Percentiles rank a stretch among this genome's conserved stretches.
phyloP scores from a whole-genome alignment of 1,139 yeast species.

The Starmera stellimalicola region DNA sequence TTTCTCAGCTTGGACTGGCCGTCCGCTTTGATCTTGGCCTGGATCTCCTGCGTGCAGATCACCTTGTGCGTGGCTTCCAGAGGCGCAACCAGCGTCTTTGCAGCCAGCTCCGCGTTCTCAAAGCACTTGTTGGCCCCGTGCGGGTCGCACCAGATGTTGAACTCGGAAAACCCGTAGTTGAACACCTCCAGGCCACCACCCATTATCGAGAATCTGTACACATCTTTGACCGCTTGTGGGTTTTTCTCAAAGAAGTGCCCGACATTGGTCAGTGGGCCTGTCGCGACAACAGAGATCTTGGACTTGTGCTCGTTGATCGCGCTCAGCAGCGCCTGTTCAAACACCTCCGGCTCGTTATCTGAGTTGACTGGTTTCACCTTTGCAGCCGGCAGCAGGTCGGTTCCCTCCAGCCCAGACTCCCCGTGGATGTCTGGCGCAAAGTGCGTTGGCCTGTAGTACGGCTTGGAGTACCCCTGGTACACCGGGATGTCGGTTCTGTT shows the following conservation, averaged over 20 bases:
- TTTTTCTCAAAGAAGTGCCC: slow-evolving; percentile 40
- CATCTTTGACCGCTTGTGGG: slow-evolving; percentile 39
- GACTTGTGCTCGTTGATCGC: slow-evolving; percentile 36
- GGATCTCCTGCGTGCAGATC: slow-evolving; percentile 41
- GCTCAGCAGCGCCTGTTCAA: slow-evolving; percentile 48
- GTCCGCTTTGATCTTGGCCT: slow-evolving; percentile 26
- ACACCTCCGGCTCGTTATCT: slow-evolving; percentile 26
- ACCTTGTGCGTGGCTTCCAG: slow-evolving; percentile 67
- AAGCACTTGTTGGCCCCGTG: slow-evolving; percentile 57
- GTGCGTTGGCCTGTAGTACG: slow-evolving; percentile 40
- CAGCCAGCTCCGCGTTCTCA: slow-evolving; percentile 32
- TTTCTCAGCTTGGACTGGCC: slow-evolving; percentile 33
- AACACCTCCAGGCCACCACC: slow-evolving; percentile 55
- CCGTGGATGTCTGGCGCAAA: slow-evolving; percentile 69
- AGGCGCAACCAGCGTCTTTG: slow-evolving; percentile 50
- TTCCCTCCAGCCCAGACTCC: slow-evolving; percentile 65
- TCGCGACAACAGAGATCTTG: slow-evolving; percentile 48
- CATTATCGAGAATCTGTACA: slow-evolving; percentile 56
- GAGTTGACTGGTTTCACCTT: slow-evolving; percentile 23
- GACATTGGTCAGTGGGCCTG: slow-evolving; percentile 69
- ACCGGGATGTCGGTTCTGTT: slow-evolving; percentile 47
- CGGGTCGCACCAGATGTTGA: slow-evolving; percentile 71
- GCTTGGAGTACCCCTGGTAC: slow-evolving; percentile 53
- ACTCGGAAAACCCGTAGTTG: slow-evolving; percentile 50
- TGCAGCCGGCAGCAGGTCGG: slow-evolving; percentile 45